phyloP scores from a whole-genome alignment of 495 filamentous ascomycete species.

The Cryomyces antarcticus region DNA sequence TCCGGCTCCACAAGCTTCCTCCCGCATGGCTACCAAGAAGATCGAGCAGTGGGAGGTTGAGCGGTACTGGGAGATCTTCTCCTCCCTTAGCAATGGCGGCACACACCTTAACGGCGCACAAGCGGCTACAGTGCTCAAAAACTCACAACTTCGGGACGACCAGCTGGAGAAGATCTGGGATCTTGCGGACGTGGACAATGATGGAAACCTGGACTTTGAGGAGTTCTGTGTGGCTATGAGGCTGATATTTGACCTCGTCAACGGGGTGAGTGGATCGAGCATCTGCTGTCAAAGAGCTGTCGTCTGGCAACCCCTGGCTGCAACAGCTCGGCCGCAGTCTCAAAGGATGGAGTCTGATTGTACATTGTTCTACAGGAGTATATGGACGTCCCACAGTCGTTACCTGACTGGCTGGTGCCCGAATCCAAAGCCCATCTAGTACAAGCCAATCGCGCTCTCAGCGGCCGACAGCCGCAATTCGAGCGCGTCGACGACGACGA shows the following conservation, averaged over 20 bases:
- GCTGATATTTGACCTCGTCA: conserved; percentile 87
- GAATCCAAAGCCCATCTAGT: conserved; percentile 94
- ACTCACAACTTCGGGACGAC: conserved; percentile 78
- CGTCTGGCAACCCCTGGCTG: too few relatives aligned
- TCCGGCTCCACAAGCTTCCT: neutral
- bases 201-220: conserved; percentile 94
- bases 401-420: conserved; percentile 92
- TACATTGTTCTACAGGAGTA: conserved; percentile 42
- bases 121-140: conserved; percentile 87
- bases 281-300: too few relatives aligned
- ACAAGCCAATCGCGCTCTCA: conserved; percentile 67
- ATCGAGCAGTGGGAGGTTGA: conserved; percentile 94
- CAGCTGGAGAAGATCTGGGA: conserved; percentile 97
- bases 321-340: too few relatives aligned
- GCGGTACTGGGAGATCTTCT: conserved; percentile 98
- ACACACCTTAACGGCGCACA: conserved; percentile 73
- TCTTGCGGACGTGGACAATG: conserved; percentile 85
- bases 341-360: too few relatives aligned
- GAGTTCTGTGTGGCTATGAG: conserved; percentile 99
- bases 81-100: conserved; percentile 35
- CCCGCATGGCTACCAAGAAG: conserved; percentile 34
- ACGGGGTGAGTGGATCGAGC: conserved; percentile 44
- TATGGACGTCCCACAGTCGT: conserved; percentile 53
- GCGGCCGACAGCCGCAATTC: conserved; percentile 52
- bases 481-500: conserved; percentile 55